Conservation (phyloP, 805 yeast species). For the Clavispora fructus region DNA sequence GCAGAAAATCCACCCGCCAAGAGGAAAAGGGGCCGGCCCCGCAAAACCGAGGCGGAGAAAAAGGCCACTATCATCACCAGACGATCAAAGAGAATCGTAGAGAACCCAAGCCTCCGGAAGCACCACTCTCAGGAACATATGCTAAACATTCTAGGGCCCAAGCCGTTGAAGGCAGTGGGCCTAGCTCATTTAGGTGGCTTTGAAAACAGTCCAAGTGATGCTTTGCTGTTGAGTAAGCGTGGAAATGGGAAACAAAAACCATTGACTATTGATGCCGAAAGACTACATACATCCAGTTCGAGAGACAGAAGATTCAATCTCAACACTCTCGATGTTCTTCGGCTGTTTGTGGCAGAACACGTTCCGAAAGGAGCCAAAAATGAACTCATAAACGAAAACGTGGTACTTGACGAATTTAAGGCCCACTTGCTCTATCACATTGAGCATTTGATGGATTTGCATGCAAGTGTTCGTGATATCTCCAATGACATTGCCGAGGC, state of each 20-base stretch:
- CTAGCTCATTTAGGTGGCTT: conserved; percentile 6
- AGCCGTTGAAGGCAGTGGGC: conserved; percentile 8
- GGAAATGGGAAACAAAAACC: conserved; percentile 24
- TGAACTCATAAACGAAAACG: conserved; percentile 15
- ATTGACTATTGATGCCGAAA: conserved; percentile 23
- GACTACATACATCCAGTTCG: conserved; percentile 18
- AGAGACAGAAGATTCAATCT: conserved; percentile 22
- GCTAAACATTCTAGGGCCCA: conserved; percentile 1
- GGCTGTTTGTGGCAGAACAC: conserved; percentile 25
- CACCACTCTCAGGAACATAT: conserved; percentile 3
- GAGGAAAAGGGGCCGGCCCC: conserved; percentile 15
- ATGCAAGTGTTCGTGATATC: conserved; percentile 30
- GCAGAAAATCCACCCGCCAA: conserved; percentile 2
- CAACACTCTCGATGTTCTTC: conserved; percentile 34
- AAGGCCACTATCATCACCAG: conserved; percentile 9
- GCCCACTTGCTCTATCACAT: conserved; percentile 24
- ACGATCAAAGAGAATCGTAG: conserved; percentile 10
- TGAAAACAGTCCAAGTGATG: neutral
- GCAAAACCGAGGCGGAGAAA: conserved; percentile 8
- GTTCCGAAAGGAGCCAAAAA: conserved; percentile 17
- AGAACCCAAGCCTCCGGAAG: conserved; percentile 10
- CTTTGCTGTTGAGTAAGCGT: conserved; percentile 13
- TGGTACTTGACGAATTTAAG: conserved; percentile 28
- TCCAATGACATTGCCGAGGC: conserved; percentile 21
- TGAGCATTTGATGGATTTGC: conserved; percentile 27